Base-by-base conservation (phyloP, 176 grass and related monocot species). In the Eragrostis nindensis region DNA sequence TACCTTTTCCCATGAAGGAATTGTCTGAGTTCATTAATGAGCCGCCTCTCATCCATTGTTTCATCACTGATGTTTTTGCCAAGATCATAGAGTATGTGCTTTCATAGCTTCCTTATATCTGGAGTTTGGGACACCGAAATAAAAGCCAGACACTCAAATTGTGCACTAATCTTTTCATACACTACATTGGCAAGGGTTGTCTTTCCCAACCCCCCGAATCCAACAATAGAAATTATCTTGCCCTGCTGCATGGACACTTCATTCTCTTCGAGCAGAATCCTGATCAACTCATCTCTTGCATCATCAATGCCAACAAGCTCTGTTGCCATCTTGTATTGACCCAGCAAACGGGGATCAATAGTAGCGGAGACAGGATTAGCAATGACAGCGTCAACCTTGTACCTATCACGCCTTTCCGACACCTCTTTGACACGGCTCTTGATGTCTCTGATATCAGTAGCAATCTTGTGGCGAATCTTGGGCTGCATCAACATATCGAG, bases 1-100 rank as follows among this genome's bases (percentile, higher is more conserved):
- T 73, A 75, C 75, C 75, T 77, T 24, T 14, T 5, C 27, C 5
- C 7, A 2, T 64, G 18, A 41, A 77, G 57, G 41, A 77, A 77
- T 32, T 77, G 5, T 21, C 41, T 8, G 0, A 48, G 0, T 26
- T 19, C 1, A 10, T 43, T 9, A 13, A 77, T 46, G 7, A 62
- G 38, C 21, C 16, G 32, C 29, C 2, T 75, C 50, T 43, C 32
- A 40, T 57, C 17, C 30, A n/a, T 13, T 74, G 16, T 22, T 71
- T 50, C 26, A 9, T 46, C 18, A n/a, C 7, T 74, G 27, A 14
- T 71, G 27, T 41, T 55, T 30, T 21, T 53, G 27, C 1, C 49
- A 75, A 75, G 72, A 16, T 59, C 6, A 74, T 14, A 74, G 19
- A 75, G 21, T 13, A 75, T 25, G 5, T 1, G 52, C 36, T 9